Evolutionary conservation across 2,329 filamentous ascomycete genomes (phyloP).

Genomic region (Elsinoe australis): DNA sequence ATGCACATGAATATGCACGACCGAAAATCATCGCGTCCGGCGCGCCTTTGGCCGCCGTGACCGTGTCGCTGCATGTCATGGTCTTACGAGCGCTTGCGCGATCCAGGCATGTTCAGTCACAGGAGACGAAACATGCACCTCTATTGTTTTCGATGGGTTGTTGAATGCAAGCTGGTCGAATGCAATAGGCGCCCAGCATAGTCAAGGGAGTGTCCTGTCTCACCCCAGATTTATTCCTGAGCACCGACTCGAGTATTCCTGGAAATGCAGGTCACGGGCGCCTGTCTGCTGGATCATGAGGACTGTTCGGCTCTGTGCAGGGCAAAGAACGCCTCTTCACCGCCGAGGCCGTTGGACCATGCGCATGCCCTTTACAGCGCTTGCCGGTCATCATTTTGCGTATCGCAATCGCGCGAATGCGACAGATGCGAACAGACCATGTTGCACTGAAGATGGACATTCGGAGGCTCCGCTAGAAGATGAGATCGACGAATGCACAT

Average conservation of each 20-base stretch:
- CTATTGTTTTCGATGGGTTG: neutral
- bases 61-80: conserved; percentile 13
- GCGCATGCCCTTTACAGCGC: conserved; percentile 2
- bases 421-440: neutral
- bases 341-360: conserved; percentile 5
- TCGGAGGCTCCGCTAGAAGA: neutral
- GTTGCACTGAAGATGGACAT: neutral
- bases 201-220: neutral
- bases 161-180: conserved; percentile 1
- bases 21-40: neutral
- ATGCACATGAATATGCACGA: conserved; percentile 5
- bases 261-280: conserved; percentile 8
- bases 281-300: conserved; percentile 15
- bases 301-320: neutral
- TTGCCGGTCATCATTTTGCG: neutral
- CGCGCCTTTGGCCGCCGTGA: neutral
- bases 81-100: conserved; percentile 8
- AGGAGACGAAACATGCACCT: conserved; percentile 1
- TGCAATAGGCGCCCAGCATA: conserved; percentile 2
- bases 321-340: neutral
- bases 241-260: conserved; percentile 11
- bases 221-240: neutral
- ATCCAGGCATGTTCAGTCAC: conserved; percentile 3
- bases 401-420: neutral
- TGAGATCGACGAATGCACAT: conserved; percentile 3